Percentiles rank a stretch among this genome's conserved stretches.
phyloP scores from a whole-genome alignment of 2,329 filamentous ascomycete species.

The Lachnum nothofagi region DNA sequence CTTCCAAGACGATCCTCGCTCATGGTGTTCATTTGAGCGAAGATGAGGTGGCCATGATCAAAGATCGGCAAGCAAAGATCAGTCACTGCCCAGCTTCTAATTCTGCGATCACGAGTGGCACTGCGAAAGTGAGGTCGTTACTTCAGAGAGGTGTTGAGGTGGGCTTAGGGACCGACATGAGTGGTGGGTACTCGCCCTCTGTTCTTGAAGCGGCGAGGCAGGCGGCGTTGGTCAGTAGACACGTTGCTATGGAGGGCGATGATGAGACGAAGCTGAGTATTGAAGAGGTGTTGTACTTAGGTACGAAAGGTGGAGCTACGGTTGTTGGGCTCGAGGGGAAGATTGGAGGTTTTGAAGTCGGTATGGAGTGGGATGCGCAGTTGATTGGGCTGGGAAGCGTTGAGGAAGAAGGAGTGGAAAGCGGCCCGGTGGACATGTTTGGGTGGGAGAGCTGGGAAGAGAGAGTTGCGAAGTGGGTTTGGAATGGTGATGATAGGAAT shows the following conservation, averaged over 20 bases:
- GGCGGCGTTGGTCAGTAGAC: conserved; percentile 71
- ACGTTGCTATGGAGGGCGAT: conserved; percentile 54
- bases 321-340: conserved; percentile 68
- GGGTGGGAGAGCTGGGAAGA: conserved; percentile 89
- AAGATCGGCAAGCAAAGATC: conserved; percentile 57
- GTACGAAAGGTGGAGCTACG: conserved; percentile 78
- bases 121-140: conserved; percentile 68
- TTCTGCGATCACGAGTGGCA: conserved; percentile 72
- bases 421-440: conserved; percentile 79
- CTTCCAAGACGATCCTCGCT: conserved; percentile 70
- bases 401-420: conserved; percentile 42
- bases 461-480: conserved; percentile 88
- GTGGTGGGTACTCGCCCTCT: conserved; percentile 76
- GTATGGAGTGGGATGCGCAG: conserved; percentile 89
- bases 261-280: conserved; percentile 65
- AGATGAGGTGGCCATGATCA: conserved; percentile 62
- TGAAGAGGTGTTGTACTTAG: conserved; percentile 80
- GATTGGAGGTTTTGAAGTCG: conserved; percentile 77
- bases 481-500: conserved; percentile 87
- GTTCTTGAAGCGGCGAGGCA: conserved; percentile 80
- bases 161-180: conserved; percentile 86
- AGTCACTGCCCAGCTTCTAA: conserved; percentile 88
- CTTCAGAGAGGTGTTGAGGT: conserved; percentile 71
- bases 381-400: conserved; percentile 58
- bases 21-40: conserved; percentile 74